Base-by-base conservation (phyloP, 177 flowering plant genomes). In the Vitis hybrid region DNA sequence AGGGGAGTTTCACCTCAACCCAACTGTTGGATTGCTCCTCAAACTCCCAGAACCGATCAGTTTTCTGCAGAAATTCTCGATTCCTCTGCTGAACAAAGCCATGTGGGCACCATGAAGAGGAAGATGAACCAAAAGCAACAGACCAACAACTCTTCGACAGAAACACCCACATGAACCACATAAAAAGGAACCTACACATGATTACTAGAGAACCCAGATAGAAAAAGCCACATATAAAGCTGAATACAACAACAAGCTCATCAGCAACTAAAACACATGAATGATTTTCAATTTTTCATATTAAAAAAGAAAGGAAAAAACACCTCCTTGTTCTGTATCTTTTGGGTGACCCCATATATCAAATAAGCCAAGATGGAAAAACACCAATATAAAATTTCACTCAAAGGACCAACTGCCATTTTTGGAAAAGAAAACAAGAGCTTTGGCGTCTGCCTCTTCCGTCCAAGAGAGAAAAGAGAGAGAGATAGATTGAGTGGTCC, bases 1-100 rank as follows among this genome's bases (percentile, higher is more conserved):
- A 88, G 30, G 98, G 98, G 24, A 93, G 78, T 63, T 84, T 46
- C n/a, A 90, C 76, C 71, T 84, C 91, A 68, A 86, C 87, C 98
- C 98, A 93, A 56, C 70, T 81, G 63, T 84, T 82, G 70, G 89
- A 80, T 76, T 88, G 56, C 77, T 88, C 91, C 12, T 87, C 82
- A 64, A 80, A 93, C 75, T 82, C 81, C 90, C 91, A 89, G 73
- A 86, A 93, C 63, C 82, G 75, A 58, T 86, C 84, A 55, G 89
- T 82, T 78, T 79, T 93, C 81, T 85, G 90, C 80, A 86, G 81
- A 53, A 88, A 88, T 32, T 69, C 62, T 15, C 66, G 70, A 55
- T 67, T 71, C 41, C 46, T 30, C 55, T 81, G 82, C 51, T 21
- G 75, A 41, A 71, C 6, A 65, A 68, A 71, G 20, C 79, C 74